Conservation (phyloP, 176 grass and related monocot species). For the Zoysia japonica region DNA sequence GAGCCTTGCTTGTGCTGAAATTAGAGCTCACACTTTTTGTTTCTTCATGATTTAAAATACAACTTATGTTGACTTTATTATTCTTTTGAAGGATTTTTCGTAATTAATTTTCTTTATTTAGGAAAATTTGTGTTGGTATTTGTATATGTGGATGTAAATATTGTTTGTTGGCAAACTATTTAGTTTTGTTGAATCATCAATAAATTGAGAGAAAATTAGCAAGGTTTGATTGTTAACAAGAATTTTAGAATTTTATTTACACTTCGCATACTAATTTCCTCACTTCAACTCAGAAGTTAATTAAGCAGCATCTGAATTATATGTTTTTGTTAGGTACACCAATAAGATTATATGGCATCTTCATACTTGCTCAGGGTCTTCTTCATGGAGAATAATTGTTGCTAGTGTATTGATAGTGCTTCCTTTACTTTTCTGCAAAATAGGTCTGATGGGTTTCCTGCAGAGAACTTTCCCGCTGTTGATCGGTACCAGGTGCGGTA, state of each 20-base stretch:
- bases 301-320: background rate
- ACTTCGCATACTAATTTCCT: too few relatives aligned
- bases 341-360: background rate
- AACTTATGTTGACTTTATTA: too few relatives aligned
- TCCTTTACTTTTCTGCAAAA: slow-evolving; percentile 20
- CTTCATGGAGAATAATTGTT: background rate
- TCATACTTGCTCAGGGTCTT: background rate
- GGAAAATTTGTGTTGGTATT: too few relatives aligned
- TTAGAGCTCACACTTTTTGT: too few relatives aligned
- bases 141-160: background rate
- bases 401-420: background rate
- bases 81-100: too few relatives aligned
- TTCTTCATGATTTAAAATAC: too few relatives aligned
- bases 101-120: too few relatives aligned
- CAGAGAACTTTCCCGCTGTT: slow-evolving; percentile 61
- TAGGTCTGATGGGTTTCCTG: slow-evolving; percentile 58
- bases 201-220: background rate
- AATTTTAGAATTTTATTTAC: too few relatives aligned
- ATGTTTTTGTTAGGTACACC: background rate
- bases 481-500: slow-evolving; percentile 53
- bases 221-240: background rate
- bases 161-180: too few relatives aligned
- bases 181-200: background rate
- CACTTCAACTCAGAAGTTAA: too few relatives aligned
- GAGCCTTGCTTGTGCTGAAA: too few relatives aligned